Base-by-base conservation (phyloP, 2,329 filamentous ascomycete species). In the Ophiostoma tasmaniense region DNA sequence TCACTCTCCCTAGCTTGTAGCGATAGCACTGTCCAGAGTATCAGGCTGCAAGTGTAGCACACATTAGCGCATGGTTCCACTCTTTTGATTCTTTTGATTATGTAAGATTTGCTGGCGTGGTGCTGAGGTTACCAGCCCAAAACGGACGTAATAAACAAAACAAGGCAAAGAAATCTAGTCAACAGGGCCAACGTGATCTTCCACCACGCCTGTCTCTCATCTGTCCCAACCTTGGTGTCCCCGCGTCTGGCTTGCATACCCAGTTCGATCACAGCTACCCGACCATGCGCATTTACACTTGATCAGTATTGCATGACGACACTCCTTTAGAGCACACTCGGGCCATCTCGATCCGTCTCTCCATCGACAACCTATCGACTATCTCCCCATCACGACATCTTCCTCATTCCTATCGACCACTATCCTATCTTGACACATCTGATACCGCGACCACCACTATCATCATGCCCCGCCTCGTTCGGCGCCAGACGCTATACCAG, bases 401-500 rank as follows among this genome's bases (percentile, higher is more conserved):
- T 33, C 30, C 55, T 20, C 14, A 45, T 45, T 17, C 39, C 17
- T 7, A 17, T 25, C 2, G 14, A 8, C 13, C 14, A 61, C 14
- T 17, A 33, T 62, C n/a, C 59, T 17, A 22, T 62, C 59, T n/a
- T n/a, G 20, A n/a, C 8, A 62, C 5, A 37, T 20, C 35, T 37
- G 22, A 28, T 3, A 17, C 25, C 22, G 8, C 28, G 25, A 33
- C 14, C 59, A 2, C 30, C 17, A 35, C 59, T n/a, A 14, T 28
- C 37, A 17, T 28, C 72, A 88, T 73, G 71, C 77, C 92, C 84
- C 92, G 93, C 74, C 89, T 97, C 71, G 88, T 99, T 74, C 92
- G 95, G 77, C 89, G 88, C 75, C 87, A 87, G 77, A 89, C 95
- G 77, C 85, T 97, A 73, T 77, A 81, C 37, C 90, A 98, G 83